Evolutionary conservation across 2,329 filamentous ascomycete genomes (phyloP), one percentile per base, ranked within the genome.

Genomic region (Penicillium vulpinum): DNA sequence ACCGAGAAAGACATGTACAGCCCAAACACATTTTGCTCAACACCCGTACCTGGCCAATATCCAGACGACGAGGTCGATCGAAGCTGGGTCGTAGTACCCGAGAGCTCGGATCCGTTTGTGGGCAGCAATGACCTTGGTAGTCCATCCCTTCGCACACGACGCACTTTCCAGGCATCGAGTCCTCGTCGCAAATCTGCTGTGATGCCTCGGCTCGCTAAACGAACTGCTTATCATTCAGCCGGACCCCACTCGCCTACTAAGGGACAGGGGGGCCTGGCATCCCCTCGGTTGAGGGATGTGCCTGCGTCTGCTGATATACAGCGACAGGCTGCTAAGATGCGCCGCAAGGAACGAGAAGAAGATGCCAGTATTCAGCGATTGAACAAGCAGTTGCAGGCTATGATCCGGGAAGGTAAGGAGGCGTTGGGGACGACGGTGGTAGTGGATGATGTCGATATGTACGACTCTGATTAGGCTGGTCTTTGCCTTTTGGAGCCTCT

Each of bases 321-420:
- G 69, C 83, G 84, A 43, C 85, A 92, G 54, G 87, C 91, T 6
- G 86, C 87, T n/a, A 83, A 85, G 68, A 84, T 88, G 62, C 81
- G 86, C 24, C 84, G 85, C 49, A 89, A 90, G 56, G 91, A 96
- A 66, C 81, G 86, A 44, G 88, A 92, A 65, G 84, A 90, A 8
- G 92, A 97, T 65, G 85, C 87, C 41, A 87, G 88, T 51, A 88
- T 97, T 65, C 86, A 86, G 47, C 85, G 88, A 26, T 86, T 97
- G 74, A 95, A 94, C 70, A 82, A 85, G 46, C 86, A 89, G 65
- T 78, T 97, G 46, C 85, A 89, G 69, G 89, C 88, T 33, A 91
- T 99, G 89, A 95, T 99, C 53, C 83, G 87, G 2, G 88, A 97
- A 74, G 94, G 92, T 0, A 88, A 88, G 65, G 89, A 94, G 73